These are phyloP conservation scores for Dryadomyces quercivorus DNA, from an alignment of 2,329 filamentous ascomycete genomes.

Conservation along the genomic window DNA sequence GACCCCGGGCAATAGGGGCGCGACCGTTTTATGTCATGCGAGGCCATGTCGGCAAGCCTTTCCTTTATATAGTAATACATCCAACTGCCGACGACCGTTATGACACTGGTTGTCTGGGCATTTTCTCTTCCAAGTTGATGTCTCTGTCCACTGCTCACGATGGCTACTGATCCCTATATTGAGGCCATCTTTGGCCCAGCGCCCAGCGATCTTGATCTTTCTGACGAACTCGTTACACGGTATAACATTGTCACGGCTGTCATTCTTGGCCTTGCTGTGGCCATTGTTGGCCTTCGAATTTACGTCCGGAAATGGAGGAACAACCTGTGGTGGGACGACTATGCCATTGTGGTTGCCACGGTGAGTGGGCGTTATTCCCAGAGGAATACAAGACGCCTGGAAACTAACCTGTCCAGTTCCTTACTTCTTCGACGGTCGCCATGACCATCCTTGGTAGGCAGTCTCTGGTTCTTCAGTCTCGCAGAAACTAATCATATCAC, in stretches of 20 bases:
- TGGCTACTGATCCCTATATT: neutral
- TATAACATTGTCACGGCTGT: neutral
- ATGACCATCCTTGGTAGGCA: neutral
- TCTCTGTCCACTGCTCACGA: neutral
- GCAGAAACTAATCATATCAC: neutral
- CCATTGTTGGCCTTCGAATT: neutral
- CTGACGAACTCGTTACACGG: neutral
- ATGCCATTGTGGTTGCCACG: neutral
- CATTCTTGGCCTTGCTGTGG: neutral
- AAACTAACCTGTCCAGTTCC: neutral
- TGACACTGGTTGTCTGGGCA: no score
- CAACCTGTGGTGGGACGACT: slow-evolving; percentile 3
- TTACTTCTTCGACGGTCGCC: neutral
- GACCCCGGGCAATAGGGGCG: no score
- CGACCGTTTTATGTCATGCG: no score
- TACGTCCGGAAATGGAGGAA: neutral
- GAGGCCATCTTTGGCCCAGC: neutral
- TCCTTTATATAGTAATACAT: no score
- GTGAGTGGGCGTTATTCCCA: neutral
- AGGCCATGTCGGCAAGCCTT: no score
- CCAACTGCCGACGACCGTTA: no score
- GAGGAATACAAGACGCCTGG: no score
- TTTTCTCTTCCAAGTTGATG: no score
- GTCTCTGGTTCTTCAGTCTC: no score
- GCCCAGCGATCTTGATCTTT: neutral